These are phyloP conservation scores for Saururus chinensis DNA, from an alignment of 164 flowering plant genomes.

Conservation along the genomic window DNA sequence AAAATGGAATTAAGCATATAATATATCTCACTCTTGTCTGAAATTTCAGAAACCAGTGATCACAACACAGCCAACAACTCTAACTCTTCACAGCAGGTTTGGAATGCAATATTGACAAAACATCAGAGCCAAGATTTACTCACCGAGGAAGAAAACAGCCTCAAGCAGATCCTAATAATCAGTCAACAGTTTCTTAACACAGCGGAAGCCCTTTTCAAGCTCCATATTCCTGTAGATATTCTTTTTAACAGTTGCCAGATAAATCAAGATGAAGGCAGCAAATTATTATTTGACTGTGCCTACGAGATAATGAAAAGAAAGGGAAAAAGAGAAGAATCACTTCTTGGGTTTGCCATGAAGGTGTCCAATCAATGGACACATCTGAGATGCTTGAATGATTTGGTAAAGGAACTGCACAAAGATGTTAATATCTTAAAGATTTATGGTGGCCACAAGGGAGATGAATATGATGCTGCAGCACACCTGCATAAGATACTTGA, in stretches of 20 bases:
- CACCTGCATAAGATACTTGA: slow-evolving; percentile 47
- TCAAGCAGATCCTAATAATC: slow-evolving; percentile 48
- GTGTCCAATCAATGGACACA: slow-evolving; percentile 13
- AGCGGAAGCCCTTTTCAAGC: slow-evolving; percentile 78
- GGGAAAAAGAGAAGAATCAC: slow-evolving; percentile 53
- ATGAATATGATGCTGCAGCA: slow-evolving; percentile 25
- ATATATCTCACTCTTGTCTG: slow-evolving; percentile 10
- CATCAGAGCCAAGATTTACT: slow-evolving; percentile 8
- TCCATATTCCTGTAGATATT: slow-evolving; percentile 48
- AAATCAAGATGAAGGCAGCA: slow-evolving; percentile 25
- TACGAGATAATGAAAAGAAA: slow-evolving; percentile 72
- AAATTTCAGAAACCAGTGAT: slow-evolving; percentile 6
- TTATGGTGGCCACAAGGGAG: slow-evolving; percentile 18
- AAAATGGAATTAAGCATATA: too few species aligned
- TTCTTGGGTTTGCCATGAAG: slow-evolving; percentile 23
- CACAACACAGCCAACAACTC: slow-evolving; percentile 6
- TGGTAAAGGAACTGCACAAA: slow-evolving; percentile 45
- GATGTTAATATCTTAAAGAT: slow-evolving; percentile 42
- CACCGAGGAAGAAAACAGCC: slow-evolving; percentile 46
- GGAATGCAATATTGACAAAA: slow-evolving; percentile 4
- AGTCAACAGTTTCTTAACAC: slow-evolving; percentile 64
- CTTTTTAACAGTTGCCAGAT: slow-evolving; percentile 26
- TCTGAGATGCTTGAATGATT: slow-evolving; percentile 43
- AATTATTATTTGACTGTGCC: slow-evolving; percentile 46
- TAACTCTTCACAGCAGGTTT: slow-evolving; percentile 11